phyloP scores from a whole-genome alignment of 306 rosid genomes.

The Castanea crenata region DNA sequence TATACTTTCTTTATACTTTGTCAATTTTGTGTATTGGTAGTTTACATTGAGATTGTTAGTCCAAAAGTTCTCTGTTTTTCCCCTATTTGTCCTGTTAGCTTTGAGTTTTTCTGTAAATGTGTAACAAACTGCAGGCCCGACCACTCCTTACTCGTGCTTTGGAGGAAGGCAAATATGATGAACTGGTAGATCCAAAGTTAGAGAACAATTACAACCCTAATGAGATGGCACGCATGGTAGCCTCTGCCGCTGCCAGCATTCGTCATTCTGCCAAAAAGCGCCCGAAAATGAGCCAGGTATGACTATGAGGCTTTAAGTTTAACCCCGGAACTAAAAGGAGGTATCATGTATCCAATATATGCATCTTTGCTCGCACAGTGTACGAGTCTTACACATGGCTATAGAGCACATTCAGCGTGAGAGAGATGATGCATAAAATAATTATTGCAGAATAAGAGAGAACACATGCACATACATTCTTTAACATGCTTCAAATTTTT shows the following conservation, averaged over 20 bases:
- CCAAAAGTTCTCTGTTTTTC: neutral
- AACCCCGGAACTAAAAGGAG: too few relatives aligned
- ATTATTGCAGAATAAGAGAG: too few relatives aligned
- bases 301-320: constrained; percentile 16
- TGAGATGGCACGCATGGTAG: constrained; percentile 73
- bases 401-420: too few relatives aligned
- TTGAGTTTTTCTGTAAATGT: constrained; percentile 6
- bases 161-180: constrained; percentile 54
- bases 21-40: neutral
- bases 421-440: too few relatives aligned
- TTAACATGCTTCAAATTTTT: neutral
- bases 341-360: too few relatives aligned
- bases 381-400: too few relatives aligned
- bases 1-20: constrained; percentile 5
- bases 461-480: too few relatives aligned
- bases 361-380: too few relatives aligned
- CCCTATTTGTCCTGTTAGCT: neutral
- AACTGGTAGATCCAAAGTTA: constrained; percentile 61
- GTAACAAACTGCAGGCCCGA: constrained; percentile 61
- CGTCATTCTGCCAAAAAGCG: constrained; percentile 83
- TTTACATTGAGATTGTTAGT: neutral
- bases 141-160: constrained; percentile 57
- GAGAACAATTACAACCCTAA: constrained; percentile 49
- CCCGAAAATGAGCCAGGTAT: constrained; percentile 88
- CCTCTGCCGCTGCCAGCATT: constrained; percentile 79